Evolutionary conservation across 345 rosid genomes (phyloP).

Genomic region (Populus euphratica): DNA sequence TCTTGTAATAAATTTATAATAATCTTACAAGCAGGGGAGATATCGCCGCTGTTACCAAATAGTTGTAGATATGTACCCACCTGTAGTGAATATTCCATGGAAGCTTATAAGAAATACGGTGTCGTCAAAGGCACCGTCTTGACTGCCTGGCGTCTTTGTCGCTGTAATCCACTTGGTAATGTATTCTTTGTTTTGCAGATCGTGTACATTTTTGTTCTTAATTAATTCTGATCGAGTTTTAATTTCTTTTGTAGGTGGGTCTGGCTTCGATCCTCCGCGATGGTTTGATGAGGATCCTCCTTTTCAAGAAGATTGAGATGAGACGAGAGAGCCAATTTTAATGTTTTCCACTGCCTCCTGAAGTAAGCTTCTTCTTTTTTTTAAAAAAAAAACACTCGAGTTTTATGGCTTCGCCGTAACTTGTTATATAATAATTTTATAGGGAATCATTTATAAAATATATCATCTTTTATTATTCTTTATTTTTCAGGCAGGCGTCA

Average conservation of each 20-base stretch:
- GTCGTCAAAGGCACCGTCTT: conserved; percentile 61
- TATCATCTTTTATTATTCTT: too few relatives aligned
- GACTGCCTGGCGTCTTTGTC: conserved; percentile 82
- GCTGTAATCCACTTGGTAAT: conserved; percentile 89
- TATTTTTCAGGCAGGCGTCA: too few relatives aligned
- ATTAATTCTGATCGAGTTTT: background rate
- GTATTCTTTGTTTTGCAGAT: background rate
- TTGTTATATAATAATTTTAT: too few relatives aligned
- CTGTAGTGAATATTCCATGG: conserved; percentile 90
- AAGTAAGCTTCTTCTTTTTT: too few relatives aligned
- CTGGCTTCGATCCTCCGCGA: conserved; percentile 87
- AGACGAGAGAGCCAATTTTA: too few relatives aligned
- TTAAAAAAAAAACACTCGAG: too few relatives aligned
- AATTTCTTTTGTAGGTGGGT: conserved; percentile 45
- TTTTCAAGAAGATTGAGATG: conserved; percentile 34
- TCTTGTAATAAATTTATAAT: background rate
- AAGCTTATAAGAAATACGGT: conserved; percentile 91
- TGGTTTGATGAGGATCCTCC: conserved; percentile 72
- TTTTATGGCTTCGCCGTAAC: too few relatives aligned
- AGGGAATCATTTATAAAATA: too few relatives aligned
- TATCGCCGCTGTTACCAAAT: conserved; percentile 71
- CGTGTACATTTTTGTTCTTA: background rate
- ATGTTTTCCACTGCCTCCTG: too few relatives aligned
- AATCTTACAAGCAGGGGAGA: conserved; percentile 55
- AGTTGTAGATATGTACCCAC: conserved; percentile 85